phyloP scores from a whole-genome alignment of 148 eudicot genomes.

The Polygonum maritimum region DNA sequence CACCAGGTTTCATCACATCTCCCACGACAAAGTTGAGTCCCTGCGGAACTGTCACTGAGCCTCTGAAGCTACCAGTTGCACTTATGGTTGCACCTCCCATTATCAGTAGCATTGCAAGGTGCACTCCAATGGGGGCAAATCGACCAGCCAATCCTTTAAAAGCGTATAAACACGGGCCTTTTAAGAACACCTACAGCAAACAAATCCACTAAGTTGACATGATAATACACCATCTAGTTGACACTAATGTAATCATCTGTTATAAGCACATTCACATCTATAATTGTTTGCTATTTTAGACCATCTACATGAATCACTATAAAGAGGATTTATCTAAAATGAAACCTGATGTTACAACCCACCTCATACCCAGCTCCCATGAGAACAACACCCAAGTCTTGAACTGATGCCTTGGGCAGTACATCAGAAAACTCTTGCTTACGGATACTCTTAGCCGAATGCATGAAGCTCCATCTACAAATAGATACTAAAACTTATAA shows the following conservation, averaged over 20 bases:
- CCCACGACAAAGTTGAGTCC: conserved; percentile 87
- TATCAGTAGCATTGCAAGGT: conserved; percentile 73
- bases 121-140: conserved; percentile 94
- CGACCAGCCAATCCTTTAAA: conserved; percentile 93
- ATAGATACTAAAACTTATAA: background rate
- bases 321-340: background rate
- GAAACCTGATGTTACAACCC: background rate
- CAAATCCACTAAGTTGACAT: conserved; percentile 4
- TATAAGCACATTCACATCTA: background rate
- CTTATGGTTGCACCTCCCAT: conserved; percentile 93
- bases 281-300: background rate
- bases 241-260: background rate
- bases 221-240: background rate
- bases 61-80: conserved; percentile 94
- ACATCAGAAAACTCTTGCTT: conserved; percentile 78
- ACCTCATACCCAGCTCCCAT: conserved; percentile 98
- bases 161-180: conserved; percentile 88
- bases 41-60: conserved; percentile 86
- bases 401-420: conserved; percentile 68
- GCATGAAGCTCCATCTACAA: conserved; percentile 73
- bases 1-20: conserved; percentile 76
- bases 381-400: conserved; percentile 82
- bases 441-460: conserved; percentile 58
- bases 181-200: conserved; percentile 59
- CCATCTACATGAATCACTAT: background rate